A percentile compares a stretch with the other conserved stretches of the same genome.
phyloP scores from a whole-genome alignment of 2,329 filamentous ascomycete genomes.

The Phyllosticta capitalensis region DNA sequence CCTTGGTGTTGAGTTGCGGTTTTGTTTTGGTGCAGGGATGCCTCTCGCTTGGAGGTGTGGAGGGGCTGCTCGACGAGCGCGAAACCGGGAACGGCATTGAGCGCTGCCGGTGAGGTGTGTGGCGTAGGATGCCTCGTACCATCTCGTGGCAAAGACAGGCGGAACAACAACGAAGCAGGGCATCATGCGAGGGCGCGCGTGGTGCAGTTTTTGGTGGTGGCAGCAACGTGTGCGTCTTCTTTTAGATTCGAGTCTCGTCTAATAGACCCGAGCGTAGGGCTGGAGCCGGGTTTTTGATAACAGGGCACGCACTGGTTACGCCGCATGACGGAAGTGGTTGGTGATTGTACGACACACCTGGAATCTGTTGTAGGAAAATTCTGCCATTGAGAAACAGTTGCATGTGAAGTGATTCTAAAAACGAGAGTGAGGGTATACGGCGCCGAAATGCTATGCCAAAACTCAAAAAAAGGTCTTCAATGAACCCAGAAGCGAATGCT shows the following conservation, averaged over 20 bases:
- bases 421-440: background rate
- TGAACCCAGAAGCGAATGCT: background rate
- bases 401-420: background rate
- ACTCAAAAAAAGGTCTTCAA: background rate
- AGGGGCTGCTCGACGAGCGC: background rate
- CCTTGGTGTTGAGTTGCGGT: background rate
- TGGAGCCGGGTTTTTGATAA: background rate
- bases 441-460: background rate
- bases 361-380: background rate
- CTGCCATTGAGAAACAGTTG: background rate
- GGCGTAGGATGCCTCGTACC: background rate
- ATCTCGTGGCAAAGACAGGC: background rate
- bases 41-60: background rate
- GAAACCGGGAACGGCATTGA: background rate
- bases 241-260: background rate
- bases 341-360: background rate
- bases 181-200: background rate
- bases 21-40: background rate
- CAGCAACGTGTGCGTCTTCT: background rate
- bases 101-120: background rate
- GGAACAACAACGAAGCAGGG: background rate
- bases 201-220: background rate
- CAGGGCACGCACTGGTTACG: background rate
- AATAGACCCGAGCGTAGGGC: background rate
- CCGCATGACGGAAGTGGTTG: background rate